Evolutionary conservation across 768 basidiomycete species (phyloP).

Genomic region (Rossbeevera mucosa): DNA sequence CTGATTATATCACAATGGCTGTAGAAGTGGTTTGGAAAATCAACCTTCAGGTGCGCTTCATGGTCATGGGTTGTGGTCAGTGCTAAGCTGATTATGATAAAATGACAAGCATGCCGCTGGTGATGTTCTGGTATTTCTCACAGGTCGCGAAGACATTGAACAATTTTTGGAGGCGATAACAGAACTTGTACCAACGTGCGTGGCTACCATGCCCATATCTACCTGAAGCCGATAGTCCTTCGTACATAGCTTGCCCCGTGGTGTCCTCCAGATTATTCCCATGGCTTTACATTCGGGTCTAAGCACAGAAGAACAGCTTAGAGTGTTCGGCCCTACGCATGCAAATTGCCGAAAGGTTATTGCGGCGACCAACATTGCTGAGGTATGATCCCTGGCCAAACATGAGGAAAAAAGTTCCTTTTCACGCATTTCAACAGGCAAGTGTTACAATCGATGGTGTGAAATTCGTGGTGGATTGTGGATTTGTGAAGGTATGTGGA

Average conservation of each 20-base stretch:
- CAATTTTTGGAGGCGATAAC: conserved; percentile 74
- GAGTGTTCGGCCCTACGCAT: conserved; percentile 76
- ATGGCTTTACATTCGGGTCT: conserved; percentile 88
- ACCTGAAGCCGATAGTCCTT: neutral
- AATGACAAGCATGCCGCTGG: conserved; percentile 65
- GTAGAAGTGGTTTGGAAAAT: conserved; percentile 83
- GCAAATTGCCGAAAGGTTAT: conserved; percentile 82
- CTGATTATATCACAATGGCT: conserved; percentile 79
- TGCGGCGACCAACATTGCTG: conserved; percentile 93
- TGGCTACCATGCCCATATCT: neutral
- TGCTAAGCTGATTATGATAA: neutral
- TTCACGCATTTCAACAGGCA: conserved; percentile 46
- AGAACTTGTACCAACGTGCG: conserved; percentile 71
- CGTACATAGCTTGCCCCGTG: conserved; percentile 44
- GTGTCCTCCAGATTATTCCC: conserved; percentile 53
- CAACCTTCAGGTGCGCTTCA: conserved; percentile 57
- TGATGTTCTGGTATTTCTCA: conserved; percentile 91
- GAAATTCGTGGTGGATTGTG: conserved; percentile 89
- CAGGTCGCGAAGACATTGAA: conserved; percentile 96
- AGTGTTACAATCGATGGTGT: conserved; percentile 97
- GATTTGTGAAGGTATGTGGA: conserved; percentile 80
- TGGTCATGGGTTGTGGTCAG: neutral
- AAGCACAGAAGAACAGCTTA: conserved; percentile 80
- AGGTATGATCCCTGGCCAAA: conserved; percentile 42
- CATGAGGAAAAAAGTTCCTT: neutral